Percentiles rank a stretch among this genome's conserved stretches.
Conservation (phyloP, 331 rosid genomes). For the Quercus lobata region DNA sequence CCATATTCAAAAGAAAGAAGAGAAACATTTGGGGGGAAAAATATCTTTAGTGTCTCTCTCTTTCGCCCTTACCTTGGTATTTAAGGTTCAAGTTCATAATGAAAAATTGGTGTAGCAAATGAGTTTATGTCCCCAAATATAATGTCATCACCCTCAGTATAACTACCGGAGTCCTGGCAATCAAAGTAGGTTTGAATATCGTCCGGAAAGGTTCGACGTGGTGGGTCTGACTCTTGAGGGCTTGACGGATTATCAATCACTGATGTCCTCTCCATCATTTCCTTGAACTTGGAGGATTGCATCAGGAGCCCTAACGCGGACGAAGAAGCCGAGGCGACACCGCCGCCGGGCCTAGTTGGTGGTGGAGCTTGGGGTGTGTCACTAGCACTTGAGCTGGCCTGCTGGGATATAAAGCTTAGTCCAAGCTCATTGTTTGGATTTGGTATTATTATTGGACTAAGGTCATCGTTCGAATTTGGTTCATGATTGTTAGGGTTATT, state of each 20-base stretch:
- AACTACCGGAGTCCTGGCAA: conserved; percentile 43
- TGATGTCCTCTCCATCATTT: conserved; percentile 56
- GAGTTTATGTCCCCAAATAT: conserved; percentile 64
- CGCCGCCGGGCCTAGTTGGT: not conserved
- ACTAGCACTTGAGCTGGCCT: not conserved
- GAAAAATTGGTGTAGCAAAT: conserved; percentile 50
- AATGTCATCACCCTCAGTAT: conserved; percentile 51
- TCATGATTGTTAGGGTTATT: conserved; percentile 13
- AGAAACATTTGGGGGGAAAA: not conserved
- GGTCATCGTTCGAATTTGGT: conserved; percentile 9
- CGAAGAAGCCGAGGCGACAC: conserved; percentile 34
- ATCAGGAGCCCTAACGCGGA: conserved; percentile 44
- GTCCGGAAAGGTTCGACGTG: conserved; percentile 65
- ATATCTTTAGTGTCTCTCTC: not conserved
- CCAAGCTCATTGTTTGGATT: conserved; percentile 22
- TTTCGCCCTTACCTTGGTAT: not conserved
- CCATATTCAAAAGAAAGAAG: not conserved
- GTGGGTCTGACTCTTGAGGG: conserved; percentile 22
- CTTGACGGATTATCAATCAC: conserved; percentile 16
- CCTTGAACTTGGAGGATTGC: conserved; percentile 57
- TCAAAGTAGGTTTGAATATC: conserved; percentile 86
- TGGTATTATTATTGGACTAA: not conserved
- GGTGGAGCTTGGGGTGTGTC: conserved; percentile 6
- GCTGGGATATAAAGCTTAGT: conserved; percentile 12
- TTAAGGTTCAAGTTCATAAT: conserved; percentile 54